Percentiles rank a stretch among this genome's conserved stretches.
Evolutionary conservation across 495 filamentous ascomycete species (phyloP).

Genomic region (Penicillium macrosclerotiorum): DNA sequence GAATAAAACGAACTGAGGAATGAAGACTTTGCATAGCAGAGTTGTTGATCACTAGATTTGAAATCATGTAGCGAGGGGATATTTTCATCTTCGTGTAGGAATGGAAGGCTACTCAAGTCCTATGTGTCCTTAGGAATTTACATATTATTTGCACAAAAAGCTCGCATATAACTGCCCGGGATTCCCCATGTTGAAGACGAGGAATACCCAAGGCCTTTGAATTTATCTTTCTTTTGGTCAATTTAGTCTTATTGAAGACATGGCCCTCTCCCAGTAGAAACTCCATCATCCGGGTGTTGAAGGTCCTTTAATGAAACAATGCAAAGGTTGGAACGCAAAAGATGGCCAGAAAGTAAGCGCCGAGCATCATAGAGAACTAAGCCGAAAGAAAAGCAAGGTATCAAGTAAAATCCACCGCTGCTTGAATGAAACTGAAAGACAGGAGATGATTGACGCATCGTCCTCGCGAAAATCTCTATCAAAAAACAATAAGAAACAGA

Average conservation of each 20-base stretch:
- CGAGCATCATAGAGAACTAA: no score
- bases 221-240: conserved; percentile 8
- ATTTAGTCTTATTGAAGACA: conserved; percentile 5
- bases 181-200: conserved; percentile 4
- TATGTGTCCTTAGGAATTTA: no score
- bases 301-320: background rate
- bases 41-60: no score
- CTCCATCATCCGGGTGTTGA: conserved; percentile 4
- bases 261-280: background rate
- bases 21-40: no score
- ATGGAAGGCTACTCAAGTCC: no score
- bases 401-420: conserved; percentile 5
- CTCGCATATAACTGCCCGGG: background rate
- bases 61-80: no score
- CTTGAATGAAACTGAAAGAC: conserved; percentile 4
- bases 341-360: conserved; percentile 1
- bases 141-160: background rate
- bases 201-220: background rate
- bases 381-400: background rate
- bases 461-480: conserved; percentile 11
- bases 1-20: no score
- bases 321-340: background rate
- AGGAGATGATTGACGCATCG: conserved; percentile 1
- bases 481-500: conserved; percentile 9
- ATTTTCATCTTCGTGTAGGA: no score